Conservation (phyloP, 257 asterid species). For the Nyctanthes arbortristis region DNA sequence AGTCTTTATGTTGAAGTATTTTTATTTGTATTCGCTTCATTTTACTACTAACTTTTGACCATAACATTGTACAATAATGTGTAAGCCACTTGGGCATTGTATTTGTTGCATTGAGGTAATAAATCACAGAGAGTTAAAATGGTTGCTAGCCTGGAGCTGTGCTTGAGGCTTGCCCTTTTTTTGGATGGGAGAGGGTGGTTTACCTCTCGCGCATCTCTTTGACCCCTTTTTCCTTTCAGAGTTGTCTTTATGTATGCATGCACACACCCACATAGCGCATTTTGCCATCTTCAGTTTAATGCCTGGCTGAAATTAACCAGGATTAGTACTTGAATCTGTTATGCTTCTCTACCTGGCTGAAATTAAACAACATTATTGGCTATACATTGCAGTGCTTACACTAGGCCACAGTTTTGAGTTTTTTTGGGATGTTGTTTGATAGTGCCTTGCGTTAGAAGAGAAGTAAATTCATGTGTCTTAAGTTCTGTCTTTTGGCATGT, state of each 20-base stretch:
- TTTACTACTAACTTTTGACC: slow-evolving; percentile 10
- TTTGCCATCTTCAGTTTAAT: too few relatives aligned
- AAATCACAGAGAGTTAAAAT: slow-evolving; percentile 23
- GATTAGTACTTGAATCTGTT: too few relatives aligned
- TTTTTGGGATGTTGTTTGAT: too few relatives aligned
- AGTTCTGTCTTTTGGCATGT: slow-evolving; percentile 11
- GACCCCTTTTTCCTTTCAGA: too few relatives aligned
- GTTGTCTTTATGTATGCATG: background rate
- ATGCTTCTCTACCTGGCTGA: too few relatives aligned
- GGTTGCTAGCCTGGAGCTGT: background rate
- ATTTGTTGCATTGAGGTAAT: slow-evolving; percentile 35
- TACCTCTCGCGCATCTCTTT: too few relatives aligned
- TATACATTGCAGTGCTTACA: too few relatives aligned
- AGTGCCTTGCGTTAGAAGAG: too few relatives aligned
- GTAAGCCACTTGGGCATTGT: slow-evolving; percentile 22
- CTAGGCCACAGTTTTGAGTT: background rate
- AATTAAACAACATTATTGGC: too few relatives aligned
- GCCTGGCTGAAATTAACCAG: too few relatives aligned
- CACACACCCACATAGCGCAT: too few relatives aligned
- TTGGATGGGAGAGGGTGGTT: background rate
- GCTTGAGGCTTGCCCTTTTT: background rate
- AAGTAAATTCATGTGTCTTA: background rate
- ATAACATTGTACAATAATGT: slow-evolving; percentile 27
- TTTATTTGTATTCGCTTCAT: slow-evolving; percentile 7
- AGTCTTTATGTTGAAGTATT: slow-evolving; percentile 16